Evolutionary conservation across 176 grass and related monocot species (phyloP), one percentile per base, ranked within the genome.

Genomic region (Cenchrus purpureus): DNA sequence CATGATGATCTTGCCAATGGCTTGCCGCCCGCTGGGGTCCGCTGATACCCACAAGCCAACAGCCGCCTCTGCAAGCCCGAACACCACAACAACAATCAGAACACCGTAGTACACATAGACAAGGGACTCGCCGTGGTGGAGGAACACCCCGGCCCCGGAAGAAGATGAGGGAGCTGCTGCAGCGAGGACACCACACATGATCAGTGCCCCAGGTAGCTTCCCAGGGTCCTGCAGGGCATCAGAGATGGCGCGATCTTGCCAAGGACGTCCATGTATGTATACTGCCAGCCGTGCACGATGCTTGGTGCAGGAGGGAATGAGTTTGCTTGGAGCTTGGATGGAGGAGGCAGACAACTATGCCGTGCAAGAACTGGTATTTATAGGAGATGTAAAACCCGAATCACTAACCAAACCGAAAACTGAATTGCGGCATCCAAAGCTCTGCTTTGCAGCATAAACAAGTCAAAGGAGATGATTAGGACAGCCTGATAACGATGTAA

Each of bases 161-260:
- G 70, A 72, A 72, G 70, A 51, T 13, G n/a, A 72, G 45, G 12
- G 70, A 72, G 46, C 70, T 1, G 70, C 70, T 12, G 45, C 70
- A 5, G n/a, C n/a, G 0, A 72, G 45, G 0, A 72, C 68, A 0
- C 68, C 68, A 6, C 44, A 49, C 20, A 71, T 20, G 2, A 71
- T 71, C 68, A 71, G 20, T 6, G 68, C 68, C 0, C 12, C 19
- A 0, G 68, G 68, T 5, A 71, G 68, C 68, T 71, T 71, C 68
- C 28, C 68, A 3, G 68, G 68, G 68, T 49, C 44, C 10, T 13
- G 68, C 20, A 71, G 20, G 20, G 44, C 68, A 20, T 71, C 68
- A 10, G 68, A 71, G 20, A 71, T 71, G 68, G 68, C 44, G 1
- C 12, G 10, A 28, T 71, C 44, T 7, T 48, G 44, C 44, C 6